Evolutionary conservation across 2,329 filamentous ascomycete species (phyloP), one percentile per base, ranked within the genome.

Genomic region (Colletotrichum incanum): DNA sequence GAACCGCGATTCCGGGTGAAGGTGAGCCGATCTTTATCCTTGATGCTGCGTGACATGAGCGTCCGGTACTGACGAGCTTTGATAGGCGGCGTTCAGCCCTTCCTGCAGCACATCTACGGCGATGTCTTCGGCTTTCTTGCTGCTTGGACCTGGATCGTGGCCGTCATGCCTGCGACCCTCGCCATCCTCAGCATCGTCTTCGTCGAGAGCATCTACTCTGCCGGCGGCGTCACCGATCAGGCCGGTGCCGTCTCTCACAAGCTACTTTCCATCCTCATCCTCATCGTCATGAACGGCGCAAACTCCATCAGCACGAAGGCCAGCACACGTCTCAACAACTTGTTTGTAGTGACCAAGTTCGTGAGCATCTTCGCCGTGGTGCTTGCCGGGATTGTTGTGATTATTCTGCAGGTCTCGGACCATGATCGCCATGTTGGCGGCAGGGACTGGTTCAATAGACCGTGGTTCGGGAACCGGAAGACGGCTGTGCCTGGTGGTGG

Each of bases 181-280:
- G 90, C 90, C 12, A 92, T 92, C 58, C 84, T 92, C 37, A 87
- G 87, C 76, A 91, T 92, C 73, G 89, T 92, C 31, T 92, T 92
- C 74, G 85, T 91, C 68, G 85, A 90, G 77, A 90, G 86, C 74
- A 85, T 90, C 34, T 90, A 86, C 83, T 85, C 89, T 2, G 86
- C 87, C 1, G 79, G 81, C 0, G 86, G 86, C 2, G 79, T 86
- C 1, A 85, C 85, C 0, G 82, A 86, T 73, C 77, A 87, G 75
- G 83, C 83, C 49, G 78, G 77, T 74, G 78, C 81, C 54, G 68
- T 84, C n/a, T 76, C 76, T 26, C 87, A 88, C 76, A 90, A 90
- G 80, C 77, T 88, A 9, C 80, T 89, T 6, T 86, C 88, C 0
- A 79, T 89, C 26, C 76, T 84, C 0, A 81, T 90, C 16, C 77